Evolutionary conservation across 257 asterid species (phyloP), one percentile per base, ranked within the genome.

Genomic region (Solanum arcanum): DNA sequence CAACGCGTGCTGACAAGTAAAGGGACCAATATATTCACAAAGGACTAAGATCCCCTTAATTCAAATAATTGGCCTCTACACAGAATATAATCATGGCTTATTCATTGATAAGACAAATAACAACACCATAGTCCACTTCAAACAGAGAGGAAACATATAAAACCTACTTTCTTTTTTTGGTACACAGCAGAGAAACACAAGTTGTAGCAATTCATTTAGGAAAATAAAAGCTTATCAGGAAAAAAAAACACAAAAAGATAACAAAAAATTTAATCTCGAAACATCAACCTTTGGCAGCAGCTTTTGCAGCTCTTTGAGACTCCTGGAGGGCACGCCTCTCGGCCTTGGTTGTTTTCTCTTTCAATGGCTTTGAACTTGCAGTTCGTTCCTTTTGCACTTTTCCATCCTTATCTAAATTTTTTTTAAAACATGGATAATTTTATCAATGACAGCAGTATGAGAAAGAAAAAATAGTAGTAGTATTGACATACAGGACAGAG

Each of bases 321-420:
- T 97, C 99, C 88, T 97, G 99, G 60, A 92, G 88, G 20, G 99
- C 99, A n/a, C 99, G 94, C 82, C 99, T 94, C 88, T 96, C 99
- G 6, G 99, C 99, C 85, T 96, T 97, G 0, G 98, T 91, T 5
- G 98, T 93, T 92, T 95, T 95, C 94, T 94, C 96, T 91, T 95
- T 97, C 82, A 90, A 84, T 6, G 95, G 90, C 88, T 93, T 94
- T 27, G 90, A 92, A 86, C 87, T 90, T 14, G 86, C 86, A 13
- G 90, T 82, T 41, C 47, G 88, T 87, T 94, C 96, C 90, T 91
- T 93, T 89, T 83, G 89, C 69, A 76, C 88, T 87, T 91, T 95
- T 85, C 90, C 95, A 88, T 92, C 96, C 89, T 91, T 90, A 69
- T 87, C 94, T 92, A 89, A 88, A 84, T 47, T 20, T 29, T 29